Evolutionary conservation across 2,329 filamentous ascomycete species (phyloP).

Genomic region (Ceratocystis eucalypticola): DNA sequence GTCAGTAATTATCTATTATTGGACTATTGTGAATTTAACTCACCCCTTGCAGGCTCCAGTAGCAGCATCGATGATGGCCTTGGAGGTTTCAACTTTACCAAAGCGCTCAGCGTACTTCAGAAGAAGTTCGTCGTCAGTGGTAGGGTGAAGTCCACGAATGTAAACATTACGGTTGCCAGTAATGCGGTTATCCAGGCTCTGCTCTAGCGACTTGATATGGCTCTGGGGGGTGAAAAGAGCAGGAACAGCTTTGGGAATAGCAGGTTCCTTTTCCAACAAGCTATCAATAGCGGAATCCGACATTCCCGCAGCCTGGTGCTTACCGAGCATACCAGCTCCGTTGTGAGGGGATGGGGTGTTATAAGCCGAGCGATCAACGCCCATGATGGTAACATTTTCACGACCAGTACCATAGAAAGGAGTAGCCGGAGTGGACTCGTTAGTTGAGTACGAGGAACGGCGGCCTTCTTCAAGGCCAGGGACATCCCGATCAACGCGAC

Average conservation of each 20-base stretch:
- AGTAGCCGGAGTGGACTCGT: slow-evolving; percentile 51
- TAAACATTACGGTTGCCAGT: slow-evolving; percentile 94
- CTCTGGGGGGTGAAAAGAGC: slow-evolving; percentile 77
- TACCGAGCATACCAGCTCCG: slow-evolving; percentile 33
- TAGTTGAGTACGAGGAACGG: slow-evolving; percentile 54
- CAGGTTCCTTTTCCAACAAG: slow-evolving; percentile 60
- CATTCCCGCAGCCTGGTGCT: slow-evolving; percentile 29
- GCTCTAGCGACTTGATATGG: slow-evolving; percentile 77
- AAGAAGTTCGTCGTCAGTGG: slow-evolving; percentile 85
- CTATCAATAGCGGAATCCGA: slow-evolving; percentile 45
- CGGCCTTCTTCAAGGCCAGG: slow-evolving; percentile 48
- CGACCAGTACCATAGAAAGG: slow-evolving; percentile 48
- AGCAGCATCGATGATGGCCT: slow-evolving; percentile 92
- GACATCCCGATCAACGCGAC: slow-evolving; percentile 36
- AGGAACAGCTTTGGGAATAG: slow-evolving; percentile 77
- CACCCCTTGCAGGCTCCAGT: slow-evolving; percentile 95
- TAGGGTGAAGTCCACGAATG: slow-evolving; percentile 87
- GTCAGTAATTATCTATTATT: neutral
- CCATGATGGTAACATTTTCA: slow-evolving; percentile 41
- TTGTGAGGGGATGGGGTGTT: slow-evolving; percentile 55
- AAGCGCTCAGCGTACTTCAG: slow-evolving; percentile 74
- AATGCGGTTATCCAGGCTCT: slow-evolving; percentile 85
- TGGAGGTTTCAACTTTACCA: slow-evolving; percentile 87
- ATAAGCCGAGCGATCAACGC: slow-evolving; percentile 49
- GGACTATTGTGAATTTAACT: slow-evolving; percentile 23